Percentiles rank a stretch among this genome's conserved stretches.
These are phyloP conservation scores for Cajanus cajan DNA, from an alignment of 306 rosid species.

Conservation along the genomic window DNA sequence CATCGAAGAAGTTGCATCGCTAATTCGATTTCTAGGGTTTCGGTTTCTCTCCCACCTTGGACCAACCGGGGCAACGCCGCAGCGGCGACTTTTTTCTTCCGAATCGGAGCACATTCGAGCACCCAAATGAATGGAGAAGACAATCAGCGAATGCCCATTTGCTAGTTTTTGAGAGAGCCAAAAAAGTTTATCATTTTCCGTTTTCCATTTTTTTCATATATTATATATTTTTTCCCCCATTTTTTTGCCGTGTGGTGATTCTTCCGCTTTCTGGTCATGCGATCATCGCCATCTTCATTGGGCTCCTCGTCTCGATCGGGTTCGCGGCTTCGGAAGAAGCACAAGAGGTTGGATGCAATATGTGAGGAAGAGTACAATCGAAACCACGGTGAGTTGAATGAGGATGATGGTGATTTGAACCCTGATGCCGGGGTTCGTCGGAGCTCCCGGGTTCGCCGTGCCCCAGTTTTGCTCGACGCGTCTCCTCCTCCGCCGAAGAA, in stretches of 20 bases:
- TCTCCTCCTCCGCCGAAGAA: slow-evolving; percentile 75
- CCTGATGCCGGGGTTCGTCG: slow-evolving; percentile 59
- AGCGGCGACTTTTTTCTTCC: slow-evolving; percentile 27
- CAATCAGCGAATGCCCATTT: slow-evolving; percentile 40
- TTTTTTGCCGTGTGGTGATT: neutral
- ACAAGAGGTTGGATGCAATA: slow-evolving; percentile 90
- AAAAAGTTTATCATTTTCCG: neutral
- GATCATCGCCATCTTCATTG: slow-evolving; percentile 45
- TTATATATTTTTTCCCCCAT: neutral
- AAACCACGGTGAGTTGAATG: slow-evolving; percentile 64
- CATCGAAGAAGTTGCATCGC: neutral
- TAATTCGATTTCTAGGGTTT: slow-evolving; percentile 70
- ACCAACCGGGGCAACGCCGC: slow-evolving; percentile 36
- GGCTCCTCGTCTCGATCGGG: slow-evolving; percentile 53
- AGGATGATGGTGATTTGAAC: slow-evolving; percentile 37
- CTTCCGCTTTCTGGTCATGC: slow-evolving; percentile 59
- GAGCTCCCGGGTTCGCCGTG: slow-evolving; percentile 78
- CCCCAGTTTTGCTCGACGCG: slow-evolving; percentile 77
- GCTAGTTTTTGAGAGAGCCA: slow-evolving; percentile 13
- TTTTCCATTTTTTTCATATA: neutral
- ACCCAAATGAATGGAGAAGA: slow-evolving; percentile 33
- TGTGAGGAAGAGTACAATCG: slow-evolving; percentile 72
- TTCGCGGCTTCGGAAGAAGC: slow-evolving; percentile 75
- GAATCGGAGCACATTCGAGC: slow-evolving; percentile 30
- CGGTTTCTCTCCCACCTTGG: slow-evolving; percentile 10